Percentiles rank a stretch among this genome's conserved stretches.
phyloP scores from a whole-genome alignment of 768 basidiomycete genomes.

The Xanthoconium stramineum region DNA sequence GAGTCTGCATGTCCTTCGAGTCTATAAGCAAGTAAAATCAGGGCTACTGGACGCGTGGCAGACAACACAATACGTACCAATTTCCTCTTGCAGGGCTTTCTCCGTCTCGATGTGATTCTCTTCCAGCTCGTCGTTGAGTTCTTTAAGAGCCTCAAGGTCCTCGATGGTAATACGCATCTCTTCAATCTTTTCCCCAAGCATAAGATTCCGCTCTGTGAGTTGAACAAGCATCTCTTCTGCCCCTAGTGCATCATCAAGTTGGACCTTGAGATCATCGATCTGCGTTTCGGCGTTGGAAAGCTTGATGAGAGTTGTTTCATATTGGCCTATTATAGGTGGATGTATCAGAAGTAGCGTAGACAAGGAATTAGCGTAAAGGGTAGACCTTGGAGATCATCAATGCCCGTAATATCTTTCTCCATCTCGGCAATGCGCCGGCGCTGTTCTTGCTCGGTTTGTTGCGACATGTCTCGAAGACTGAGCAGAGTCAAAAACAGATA shows the following conservation, averaged over 20 bases:
- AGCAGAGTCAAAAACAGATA: not conserved
- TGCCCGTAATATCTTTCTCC: slow-evolving; percentile 78
- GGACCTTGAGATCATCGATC: slow-evolving; percentile 89
- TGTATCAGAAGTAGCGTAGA: slow-evolving; percentile 3
- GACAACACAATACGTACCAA: slow-evolving; percentile 52
- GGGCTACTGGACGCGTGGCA: not conserved
- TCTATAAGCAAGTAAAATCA: slow-evolving; percentile 40
- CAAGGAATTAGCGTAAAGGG: not conserved
- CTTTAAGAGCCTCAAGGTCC: slow-evolving; percentile 93
- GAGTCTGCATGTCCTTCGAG: slow-evolving; percentile 64
- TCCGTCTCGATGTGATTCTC: slow-evolving; percentile 95
- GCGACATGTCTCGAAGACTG: slow-evolving; percentile 84
- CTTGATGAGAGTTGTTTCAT: slow-evolving; percentile 76
- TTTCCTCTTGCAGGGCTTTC: slow-evolving; percentile 83
- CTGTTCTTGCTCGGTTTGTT: slow-evolving; percentile 85
- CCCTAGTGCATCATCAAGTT: slow-evolving; percentile 91
- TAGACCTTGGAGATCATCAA: slow-evolving; percentile 80
- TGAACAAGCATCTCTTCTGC: slow-evolving; percentile 97
- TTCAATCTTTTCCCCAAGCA: slow-evolving; percentile 96
- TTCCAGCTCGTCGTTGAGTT: slow-evolving; percentile 95
- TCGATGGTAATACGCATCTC: slow-evolving; percentile 96
- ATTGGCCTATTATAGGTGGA: slow-evolving; percentile 50
- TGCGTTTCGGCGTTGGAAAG: slow-evolving; percentile 87
- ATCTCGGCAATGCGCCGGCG: slow-evolving; percentile 78
- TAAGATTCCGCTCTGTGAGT: slow-evolving; percentile 89